Evolutionary conservation across 371 early-diverging fungal species (phyloP).

Genomic region (Globomyces sp.): DNA sequence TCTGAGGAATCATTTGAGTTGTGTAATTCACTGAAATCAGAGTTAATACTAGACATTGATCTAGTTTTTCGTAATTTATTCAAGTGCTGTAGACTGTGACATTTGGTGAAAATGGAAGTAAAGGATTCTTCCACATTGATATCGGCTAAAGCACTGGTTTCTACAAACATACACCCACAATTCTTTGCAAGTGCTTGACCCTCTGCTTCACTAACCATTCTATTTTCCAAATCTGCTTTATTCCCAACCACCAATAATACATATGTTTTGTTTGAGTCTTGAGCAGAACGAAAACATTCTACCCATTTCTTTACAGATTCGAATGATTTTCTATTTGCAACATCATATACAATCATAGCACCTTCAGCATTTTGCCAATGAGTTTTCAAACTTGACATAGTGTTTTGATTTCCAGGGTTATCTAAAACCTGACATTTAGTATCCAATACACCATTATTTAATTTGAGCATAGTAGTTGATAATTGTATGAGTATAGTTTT

Average conservation of each 20-base stretch:
- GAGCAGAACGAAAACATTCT: not conserved
- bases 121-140: not conserved
- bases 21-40: too few relatives aligned
- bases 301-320: slow-evolving; percentile 14
- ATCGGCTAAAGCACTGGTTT: not conserved
- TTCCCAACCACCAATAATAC: slow-evolving; percentile 8
- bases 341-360: slow-evolving; percentile 27
- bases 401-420: slow-evolving; percentile 28
- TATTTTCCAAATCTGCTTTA: not conserved
- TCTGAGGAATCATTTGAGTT: too few relatives aligned
- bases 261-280: not conserved
- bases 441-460: slow-evolving; percentile 14
- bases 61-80: too few relatives aligned
- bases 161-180: slow-evolving; percentile 2
- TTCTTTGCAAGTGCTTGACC: slow-evolving; percentile 2
- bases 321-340: slow-evolving; percentile 25
- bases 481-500: not conserved
- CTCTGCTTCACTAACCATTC: slow-evolving; percentile 1
- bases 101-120: too few relatives aligned
- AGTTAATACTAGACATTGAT: too few relatives aligned
- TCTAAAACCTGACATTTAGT: slow-evolving; percentile 27
- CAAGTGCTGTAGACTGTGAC: too few relatives aligned
- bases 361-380: slow-evolving; percentile 27
- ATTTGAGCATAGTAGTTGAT: slow-evolving; percentile 20
- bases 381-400: slow-evolving; percentile 19